Evolutionary conservation across 2,329 filamentous ascomycete genomes (phyloP), one percentile per base, ranked within the genome.

Genomic region (Bertia moriformis): DNA sequence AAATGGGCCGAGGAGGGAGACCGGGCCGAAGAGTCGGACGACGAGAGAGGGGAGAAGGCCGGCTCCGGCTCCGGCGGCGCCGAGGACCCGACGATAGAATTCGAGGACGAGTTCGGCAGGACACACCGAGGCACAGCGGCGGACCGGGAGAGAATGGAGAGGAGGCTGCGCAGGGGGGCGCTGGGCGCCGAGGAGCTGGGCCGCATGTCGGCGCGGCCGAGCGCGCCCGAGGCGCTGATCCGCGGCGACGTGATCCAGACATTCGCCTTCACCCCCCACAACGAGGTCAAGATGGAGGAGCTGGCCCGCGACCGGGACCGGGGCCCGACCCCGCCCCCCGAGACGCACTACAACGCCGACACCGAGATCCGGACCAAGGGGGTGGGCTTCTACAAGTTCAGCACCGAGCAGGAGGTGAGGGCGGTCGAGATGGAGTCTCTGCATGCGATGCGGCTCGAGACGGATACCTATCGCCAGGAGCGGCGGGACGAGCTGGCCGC

Each of bases 1-100:
- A 98, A 96, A 62, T 96, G 91, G 88, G 86, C 82, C 0, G 84
- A 93, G 52, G n/a, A n/a, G n/a, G n/a, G n/a, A n/a, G n/a, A n/a
- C n/a, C n/a, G n/a, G n/a, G 62, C 65, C 18, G 65, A 77, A 40
- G 58, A 56, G 3, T 50, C n/a, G 45, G 44, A 4, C 53, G n/a
- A n/a, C n/a, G n/a, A n/a, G n/a, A n/a, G n/a, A n/a, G n/a, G n/a
- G n/a, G 42, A n/a, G 42, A 44, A 14, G 42, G 44, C 38, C 38
- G 52, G 15, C 32, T 53, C 53, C 38, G 77, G 80, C 41, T 81
- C 79, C 44, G 66, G 74, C 29, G 77, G 85, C 47, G 80, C 83
- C 45, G 78, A 60, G n/a, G 47, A 49, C 39, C 60, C 65, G 42
- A 57, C 83, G n/a, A 64, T 96, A 4, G 88, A 95, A 47, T 93